Base-by-base conservation (phyloP, 768 basidiomycete genomes). In the Naganishia friedmannii region DNA sequence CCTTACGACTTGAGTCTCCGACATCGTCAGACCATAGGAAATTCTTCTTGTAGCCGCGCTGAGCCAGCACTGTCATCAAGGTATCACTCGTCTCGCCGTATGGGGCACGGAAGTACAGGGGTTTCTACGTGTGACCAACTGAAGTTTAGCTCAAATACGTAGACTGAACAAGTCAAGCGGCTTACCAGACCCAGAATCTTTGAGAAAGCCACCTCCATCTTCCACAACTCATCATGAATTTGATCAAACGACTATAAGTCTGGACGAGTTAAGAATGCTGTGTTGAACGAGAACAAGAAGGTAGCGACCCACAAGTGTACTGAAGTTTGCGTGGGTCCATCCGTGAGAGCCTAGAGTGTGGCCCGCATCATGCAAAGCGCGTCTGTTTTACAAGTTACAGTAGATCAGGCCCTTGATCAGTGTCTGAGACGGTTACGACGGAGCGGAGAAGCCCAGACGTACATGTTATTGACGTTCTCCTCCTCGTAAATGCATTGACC, bases 21-120 rank as follows among this genome's bases (percentile, higher is more conserved):
- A 74, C 75, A 63, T 79, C 78, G 19, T 79, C 76, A 5, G 72
- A 67, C 78, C 80, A 81, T 0, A 79, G 60, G 73, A 78, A 71
- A 13, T 71, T 67, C 66, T 76, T 71, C 66, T 51, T 79, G 75
- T 81, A 81, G 0, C 77, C 77, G 31, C 80, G 70, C 13, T 76
- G 63, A 42, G 71, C 73, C 21, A 79, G 74, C 9, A 78, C 75
- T 13, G 69, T 66, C 15, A 78, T 72, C 0, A 76, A 75, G 19
- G 66, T 72, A 46, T 79, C 77, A 72, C 79, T 78, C 51, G 34
- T 51, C 26, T 57, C 66, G 0, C 80, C 80, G 67, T 78, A 81
- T 21, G 80, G 80, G 8, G 77, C 76, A 42, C 80, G 72, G 74
- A 78, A 79, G 63, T 71, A 29, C 32, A 39, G 9, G 3, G 58